Evolutionary conservation across 345 rosid species (phyloP).

Genomic region (Euclidium syriacum): DNA sequence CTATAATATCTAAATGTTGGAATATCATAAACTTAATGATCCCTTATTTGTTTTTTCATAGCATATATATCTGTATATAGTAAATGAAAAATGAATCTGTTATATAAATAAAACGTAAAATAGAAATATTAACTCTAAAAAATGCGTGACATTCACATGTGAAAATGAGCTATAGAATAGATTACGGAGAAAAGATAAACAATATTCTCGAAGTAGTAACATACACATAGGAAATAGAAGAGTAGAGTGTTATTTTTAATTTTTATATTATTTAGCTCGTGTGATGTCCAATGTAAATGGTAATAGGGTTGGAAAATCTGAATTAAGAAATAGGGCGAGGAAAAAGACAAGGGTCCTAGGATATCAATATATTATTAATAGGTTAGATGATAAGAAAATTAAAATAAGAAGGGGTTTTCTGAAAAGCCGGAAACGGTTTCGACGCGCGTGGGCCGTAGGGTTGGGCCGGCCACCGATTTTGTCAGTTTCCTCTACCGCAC

Average conservation of each 20-base stretch:
- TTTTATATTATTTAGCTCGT: background rate
- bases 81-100: no score
- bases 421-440: constrained; percentile 20
- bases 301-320: background rate
- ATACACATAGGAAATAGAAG: constrained; percentile 4
- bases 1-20: no score
- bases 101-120: background rate
- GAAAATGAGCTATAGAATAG: background rate
- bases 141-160: background rate
- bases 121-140: background rate
- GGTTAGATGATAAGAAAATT: background rate
- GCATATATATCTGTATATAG: no score
- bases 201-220: background rate
- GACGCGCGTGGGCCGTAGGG: constrained; percentile 30
- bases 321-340: background rate
- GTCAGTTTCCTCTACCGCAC: constrained; percentile 33
- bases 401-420: constrained; percentile 14
- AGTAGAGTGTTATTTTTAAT: background rate
- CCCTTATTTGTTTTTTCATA: no score
- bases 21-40: no score
- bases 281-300: background rate
- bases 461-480: constrained; percentile 19
- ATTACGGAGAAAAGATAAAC: background rate
- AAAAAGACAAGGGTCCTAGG: background rate
- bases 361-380: background rate